phyloP scores from a whole-genome alignment of 2,329 filamentous ascomycete species.

The Pseudogymnoascus sp. region DNA sequence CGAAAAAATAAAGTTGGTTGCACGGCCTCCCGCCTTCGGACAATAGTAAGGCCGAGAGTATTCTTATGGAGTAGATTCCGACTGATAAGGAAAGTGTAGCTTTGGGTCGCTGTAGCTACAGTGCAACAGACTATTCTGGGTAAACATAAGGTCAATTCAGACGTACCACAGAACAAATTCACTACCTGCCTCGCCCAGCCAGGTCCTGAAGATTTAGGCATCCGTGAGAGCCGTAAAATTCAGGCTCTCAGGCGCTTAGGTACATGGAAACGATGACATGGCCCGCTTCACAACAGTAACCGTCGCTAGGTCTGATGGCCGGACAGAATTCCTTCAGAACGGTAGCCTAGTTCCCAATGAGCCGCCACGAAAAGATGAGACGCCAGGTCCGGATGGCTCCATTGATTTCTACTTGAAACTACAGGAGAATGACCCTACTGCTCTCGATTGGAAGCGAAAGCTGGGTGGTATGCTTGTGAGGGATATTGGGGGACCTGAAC shows the following conservation, averaged over 20 bases:
- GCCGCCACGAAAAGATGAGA: conserved; percentile 40
- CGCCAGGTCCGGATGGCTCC: conserved; percentile 44
- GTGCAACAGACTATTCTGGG: background rate
- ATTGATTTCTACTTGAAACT: conserved; percentile 48
- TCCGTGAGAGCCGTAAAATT: background rate
- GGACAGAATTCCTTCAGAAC: conserved; percentile 17
- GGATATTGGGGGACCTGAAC: conserved; percentile 35
- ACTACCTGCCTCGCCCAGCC: background rate
- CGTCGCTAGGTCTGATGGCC: conserved; percentile 24
- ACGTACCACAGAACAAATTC: background rate
- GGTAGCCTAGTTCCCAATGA: conserved; percentile 27
- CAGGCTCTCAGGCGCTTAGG: background rate
- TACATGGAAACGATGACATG: conserved; percentile 7
- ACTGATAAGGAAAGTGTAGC: background rate
- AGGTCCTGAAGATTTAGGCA: background rate
- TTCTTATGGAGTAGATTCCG: background rate
- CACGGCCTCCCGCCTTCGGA: background rate
- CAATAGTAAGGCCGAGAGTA: background rate
- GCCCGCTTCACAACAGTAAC: conserved; percentile 1
- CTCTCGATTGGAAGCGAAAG: conserved; percentile 51
- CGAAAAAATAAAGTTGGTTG: background rate
- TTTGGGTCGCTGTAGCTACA: background rate
- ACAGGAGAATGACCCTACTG: conserved; percentile 42
- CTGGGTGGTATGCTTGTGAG: conserved; percentile 50
- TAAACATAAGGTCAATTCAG: background rate